A percentile compares a stretch with the other conserved stretches of the same genome.
These are phyloP conservation scores for Xylaria nigripes DNA, from an alignment of 495 filamentous ascomycete species.

Conservation along the genomic window DNA sequence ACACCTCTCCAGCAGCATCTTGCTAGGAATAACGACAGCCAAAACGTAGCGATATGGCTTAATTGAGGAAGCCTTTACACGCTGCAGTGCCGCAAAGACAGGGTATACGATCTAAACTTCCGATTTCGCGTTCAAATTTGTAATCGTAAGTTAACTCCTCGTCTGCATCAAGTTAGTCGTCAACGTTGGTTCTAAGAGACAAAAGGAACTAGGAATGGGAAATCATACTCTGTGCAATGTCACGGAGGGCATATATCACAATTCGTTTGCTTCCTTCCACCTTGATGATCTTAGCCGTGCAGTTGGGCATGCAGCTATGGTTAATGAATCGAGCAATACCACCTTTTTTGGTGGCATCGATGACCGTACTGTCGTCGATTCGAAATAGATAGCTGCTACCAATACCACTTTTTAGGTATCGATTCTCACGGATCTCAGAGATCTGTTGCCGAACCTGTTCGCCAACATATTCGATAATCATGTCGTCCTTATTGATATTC, in stretches of 20 bases:
- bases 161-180: constrained; percentile 56
- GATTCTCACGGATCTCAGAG: constrained; percentile 83
- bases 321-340: constrained; percentile 99
- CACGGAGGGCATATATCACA: constrained; percentile 93
- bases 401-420: constrained; percentile 92
- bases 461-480: constrained; percentile 99
- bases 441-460: constrained; percentile 96
- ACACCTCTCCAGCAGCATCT: background rate
- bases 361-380: constrained; percentile 94
- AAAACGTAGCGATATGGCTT: constrained; percentile 21
- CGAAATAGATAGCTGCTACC: constrained; percentile 96
- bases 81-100: constrained; percentile 92
- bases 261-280: constrained; percentile 98
- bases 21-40: background rate
- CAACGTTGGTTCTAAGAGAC: background rate
- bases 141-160: constrained; percentile 99
- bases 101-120: constrained; percentile 88
- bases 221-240: constrained; percentile 88
- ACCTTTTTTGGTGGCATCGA: constrained; percentile 96
- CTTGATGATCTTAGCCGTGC: constrained; percentile 99
- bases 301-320: constrained; percentile 95
- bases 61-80: constrained; percentile 99
- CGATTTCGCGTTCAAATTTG: constrained; percentile 97
- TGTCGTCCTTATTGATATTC: constrained; percentile 93
- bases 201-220: background rate